Evolutionary conservation across 768 basidiomycete genomes (phyloP).

Genomic region (Lactifluus volemus): DNA sequence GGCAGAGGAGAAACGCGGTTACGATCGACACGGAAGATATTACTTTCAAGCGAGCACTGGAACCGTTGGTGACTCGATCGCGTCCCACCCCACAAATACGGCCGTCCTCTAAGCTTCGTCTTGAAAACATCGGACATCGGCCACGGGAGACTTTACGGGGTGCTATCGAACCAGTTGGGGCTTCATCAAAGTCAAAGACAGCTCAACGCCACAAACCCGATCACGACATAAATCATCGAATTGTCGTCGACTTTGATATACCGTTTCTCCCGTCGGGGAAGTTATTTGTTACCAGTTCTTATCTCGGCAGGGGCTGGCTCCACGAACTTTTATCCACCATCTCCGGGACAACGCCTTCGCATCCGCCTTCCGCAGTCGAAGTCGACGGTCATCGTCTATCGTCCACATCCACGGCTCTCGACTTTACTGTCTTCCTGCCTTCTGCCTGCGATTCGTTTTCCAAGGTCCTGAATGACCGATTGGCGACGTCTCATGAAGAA

Average conservation of each 20-base stretch:
- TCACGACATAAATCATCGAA: conserved; percentile 17
- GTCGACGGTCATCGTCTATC: conserved; percentile 37
- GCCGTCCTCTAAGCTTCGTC: background rate
- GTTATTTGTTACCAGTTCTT: conserved; percentile 43
- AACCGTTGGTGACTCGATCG: background rate
- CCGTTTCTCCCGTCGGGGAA: conserved; percentile 41
- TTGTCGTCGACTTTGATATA: conserved; percentile 46
- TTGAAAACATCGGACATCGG: background rate
- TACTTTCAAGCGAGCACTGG: conserved; percentile 16
- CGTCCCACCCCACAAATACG: background rate
- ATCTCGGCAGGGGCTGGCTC: conserved; percentile 53
- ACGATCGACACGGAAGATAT: conserved; percentile 40
- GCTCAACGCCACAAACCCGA: background rate
- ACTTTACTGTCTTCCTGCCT: conserved; percentile 29
- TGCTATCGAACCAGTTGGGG: background rate
- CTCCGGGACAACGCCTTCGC: conserved; percentile 22
- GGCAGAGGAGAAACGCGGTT: conserved; percentile 26
- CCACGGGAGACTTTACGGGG: background rate
- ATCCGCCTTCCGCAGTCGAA: conserved; percentile 27
- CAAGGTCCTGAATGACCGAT: conserved; percentile 36
- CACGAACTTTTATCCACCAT: conserved; percentile 42
- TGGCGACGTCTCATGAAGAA: conserved; percentile 32
- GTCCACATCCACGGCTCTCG: conserved; percentile 33
- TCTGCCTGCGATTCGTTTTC: conserved; percentile 17
- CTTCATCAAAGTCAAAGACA: background rate